Evolutionary conservation across 2,329 filamentous ascomycete genomes (phyloP).

Genomic region (Trichoderma oligosporum): DNA sequence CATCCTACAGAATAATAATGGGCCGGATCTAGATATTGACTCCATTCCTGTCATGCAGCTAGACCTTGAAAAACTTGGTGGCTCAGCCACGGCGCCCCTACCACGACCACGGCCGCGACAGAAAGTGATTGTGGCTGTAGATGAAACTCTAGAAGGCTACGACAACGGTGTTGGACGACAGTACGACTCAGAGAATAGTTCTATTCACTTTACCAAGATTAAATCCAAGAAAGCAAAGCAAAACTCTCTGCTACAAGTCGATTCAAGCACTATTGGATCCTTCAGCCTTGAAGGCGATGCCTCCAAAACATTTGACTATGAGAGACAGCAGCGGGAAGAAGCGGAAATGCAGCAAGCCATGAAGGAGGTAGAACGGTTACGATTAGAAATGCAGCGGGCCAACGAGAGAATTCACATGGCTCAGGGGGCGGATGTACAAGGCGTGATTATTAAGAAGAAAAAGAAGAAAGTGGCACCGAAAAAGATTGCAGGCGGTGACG

Average conservation of each 20-base stretch:
- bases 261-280: conserved; percentile 74
- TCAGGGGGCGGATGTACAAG: conserved; percentile 63
- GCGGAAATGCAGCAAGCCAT: conserved; percentile 85
- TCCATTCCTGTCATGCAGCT: conserved; percentile 94
- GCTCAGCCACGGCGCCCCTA: conserved; percentile 31
- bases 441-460: conserved; percentile 63
- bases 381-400: conserved; percentile 83
- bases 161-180: conserved; percentile 45
- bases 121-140: conserved; percentile 64
- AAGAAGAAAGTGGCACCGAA: conserved; percentile 59
- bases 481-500: conserved; percentile 23
- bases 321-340: conserved; percentile 70
- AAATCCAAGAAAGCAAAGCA: conserved; percentile 53
- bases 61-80: conserved; percentile 58
- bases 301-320: conserved; percentile 50
- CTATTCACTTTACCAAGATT: conserved; percentile 47
- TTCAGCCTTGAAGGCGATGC: conserved; percentile 61
- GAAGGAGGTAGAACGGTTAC: conserved; percentile 78
- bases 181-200: conserved; percentile 54
- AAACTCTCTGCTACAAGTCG: conserved; percentile 70
- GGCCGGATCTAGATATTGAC: conserved; percentile 81
- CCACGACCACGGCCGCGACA: conserved; percentile 46
- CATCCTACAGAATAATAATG: conserved; percentile 68
- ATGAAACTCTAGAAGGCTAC: conserved; percentile 65
- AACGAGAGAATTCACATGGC: conserved; percentile 71